phyloP scores from a whole-genome alignment of 108 stramenopile species.

The Discostella stelligeroides region DNA sequence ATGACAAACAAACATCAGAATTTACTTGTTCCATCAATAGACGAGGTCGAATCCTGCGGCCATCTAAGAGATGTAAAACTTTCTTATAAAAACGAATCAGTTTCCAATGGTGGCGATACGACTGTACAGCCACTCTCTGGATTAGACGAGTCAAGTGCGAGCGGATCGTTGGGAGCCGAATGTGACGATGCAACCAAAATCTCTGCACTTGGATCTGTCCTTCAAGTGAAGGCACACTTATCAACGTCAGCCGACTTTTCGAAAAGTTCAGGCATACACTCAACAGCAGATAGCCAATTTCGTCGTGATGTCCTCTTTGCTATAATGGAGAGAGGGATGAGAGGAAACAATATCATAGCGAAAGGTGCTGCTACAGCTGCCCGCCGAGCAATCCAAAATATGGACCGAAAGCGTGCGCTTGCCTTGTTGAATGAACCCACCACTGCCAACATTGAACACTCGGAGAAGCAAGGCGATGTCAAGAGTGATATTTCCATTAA shows the following conservation, averaged over 20 bases:
- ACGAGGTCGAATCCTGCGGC: background rate
- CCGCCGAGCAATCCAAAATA: constrained; percentile 69
- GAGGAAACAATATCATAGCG: constrained; percentile 76
- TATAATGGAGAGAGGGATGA: constrained; percentile 84
- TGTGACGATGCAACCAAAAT: constrained; percentile 42
- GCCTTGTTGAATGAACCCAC: constrained; percentile 59
- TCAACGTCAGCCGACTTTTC: constrained; percentile 24
- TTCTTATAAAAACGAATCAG: background rate
- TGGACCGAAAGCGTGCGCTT: constrained; percentile 79
- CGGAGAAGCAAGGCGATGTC: constrained; percentile 19
- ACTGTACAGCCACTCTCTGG: constrained; percentile 11
- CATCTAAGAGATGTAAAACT: background rate
- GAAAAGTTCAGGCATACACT: constrained; percentile 36
- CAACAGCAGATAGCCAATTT: constrained; percentile 55
- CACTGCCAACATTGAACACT: constrained; percentile 10
- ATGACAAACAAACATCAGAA: constrained; percentile 33
- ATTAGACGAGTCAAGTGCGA: constrained; percentile 23
- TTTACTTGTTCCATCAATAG: constrained; percentile 18
- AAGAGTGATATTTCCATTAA: constrained; percentile 22
- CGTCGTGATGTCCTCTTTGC: constrained; percentile 86
- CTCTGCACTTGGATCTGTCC: constrained; percentile 52
- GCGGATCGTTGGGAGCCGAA: constrained; percentile 11
- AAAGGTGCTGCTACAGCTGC: constrained; percentile 72
- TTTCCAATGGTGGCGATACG: background rate
- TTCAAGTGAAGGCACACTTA: constrained; percentile 14